These are phyloP conservation scores for Periconia digitata DNA, from an alignment of 2,329 filamentous ascomycete species.

Conservation along the genomic window DNA sequence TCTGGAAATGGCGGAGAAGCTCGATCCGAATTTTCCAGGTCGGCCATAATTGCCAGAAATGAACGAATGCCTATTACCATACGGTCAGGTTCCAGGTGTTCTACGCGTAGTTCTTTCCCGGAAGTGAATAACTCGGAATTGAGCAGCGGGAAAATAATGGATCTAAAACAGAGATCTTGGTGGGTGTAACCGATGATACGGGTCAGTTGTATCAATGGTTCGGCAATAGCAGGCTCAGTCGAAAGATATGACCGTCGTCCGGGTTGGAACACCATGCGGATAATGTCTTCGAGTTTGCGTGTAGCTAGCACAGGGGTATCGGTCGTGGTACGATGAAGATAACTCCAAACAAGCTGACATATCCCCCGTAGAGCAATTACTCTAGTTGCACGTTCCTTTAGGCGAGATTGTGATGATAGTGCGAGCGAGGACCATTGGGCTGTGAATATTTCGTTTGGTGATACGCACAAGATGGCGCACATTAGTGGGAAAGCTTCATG, in stretches of 20 bases:
- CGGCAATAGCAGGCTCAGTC: slow-evolving; percentile 79
- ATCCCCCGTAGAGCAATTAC: slow-evolving; percentile 84
- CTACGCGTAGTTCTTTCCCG: slow-evolving; percentile 77
- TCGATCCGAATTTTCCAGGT: slow-evolving; percentile 65
- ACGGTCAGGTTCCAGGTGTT: slow-evolving; percentile 91
- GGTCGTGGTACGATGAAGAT: slow-evolving; percentile 75
- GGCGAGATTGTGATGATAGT: slow-evolving; percentile 72
- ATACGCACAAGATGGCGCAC: slow-evolving; percentile 83
- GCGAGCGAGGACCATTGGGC: slow-evolving; percentile 85
- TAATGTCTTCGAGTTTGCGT: slow-evolving; percentile 86
- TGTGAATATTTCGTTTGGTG: slow-evolving; percentile 78
- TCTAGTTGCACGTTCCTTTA: slow-evolving; percentile 80
- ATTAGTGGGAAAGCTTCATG: slow-evolving; percentile 83
- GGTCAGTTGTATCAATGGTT: slow-evolving; percentile 90
- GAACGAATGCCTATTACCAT: slow-evolving; percentile 97
- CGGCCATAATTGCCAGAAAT: slow-evolving; percentile 89
- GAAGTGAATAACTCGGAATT: slow-evolving; percentile 86
- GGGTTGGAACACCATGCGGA: slow-evolving; percentile 78
- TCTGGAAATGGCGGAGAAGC: slow-evolving; percentile 80
- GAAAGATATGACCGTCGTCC: slow-evolving; percentile 80
- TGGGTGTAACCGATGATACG: slow-evolving; percentile 92
- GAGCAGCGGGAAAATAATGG: slow-evolving; percentile 91
- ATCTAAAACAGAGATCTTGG: slow-evolving; percentile 89
- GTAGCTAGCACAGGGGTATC: slow-evolving; percentile 69
- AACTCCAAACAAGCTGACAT: slow-evolving; percentile 90